Conservation (phyloP, 495 filamentous ascomycete genomes). For the Aspergillus ostianus region DNA sequence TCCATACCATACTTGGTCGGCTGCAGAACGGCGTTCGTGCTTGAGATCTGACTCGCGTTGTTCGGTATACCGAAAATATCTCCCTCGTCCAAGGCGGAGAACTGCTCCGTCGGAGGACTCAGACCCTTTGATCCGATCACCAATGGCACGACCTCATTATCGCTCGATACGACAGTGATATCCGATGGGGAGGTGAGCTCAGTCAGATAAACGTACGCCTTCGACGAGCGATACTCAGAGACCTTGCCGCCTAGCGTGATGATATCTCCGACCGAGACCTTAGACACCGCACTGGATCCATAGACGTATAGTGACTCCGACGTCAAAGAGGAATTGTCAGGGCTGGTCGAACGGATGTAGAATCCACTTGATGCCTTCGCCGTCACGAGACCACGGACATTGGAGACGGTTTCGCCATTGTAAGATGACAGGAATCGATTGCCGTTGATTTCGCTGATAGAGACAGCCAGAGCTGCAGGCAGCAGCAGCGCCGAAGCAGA, state of each 20-base stretch:
- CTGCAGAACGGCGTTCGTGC: constrained; percentile 50
- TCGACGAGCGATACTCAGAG: constrained; percentile 50
- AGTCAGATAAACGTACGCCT: constrained; percentile 54
- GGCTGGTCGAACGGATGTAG: constrained; percentile 53
- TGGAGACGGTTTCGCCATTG: constrained; percentile 46
- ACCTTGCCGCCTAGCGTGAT: constrained; percentile 55
- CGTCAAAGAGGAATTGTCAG: constrained; percentile 43
- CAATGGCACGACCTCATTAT: constrained; percentile 46
- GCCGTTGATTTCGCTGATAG: constrained; percentile 62
- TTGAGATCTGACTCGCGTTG: constrained; percentile 48
- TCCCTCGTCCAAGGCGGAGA: constrained; percentile 49
- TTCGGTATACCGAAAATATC: constrained; percentile 53
- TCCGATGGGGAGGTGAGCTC: constrained; percentile 52
- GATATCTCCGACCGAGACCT: constrained; percentile 53
- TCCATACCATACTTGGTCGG: constrained; percentile 57
- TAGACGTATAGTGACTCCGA: constrained; percentile 60
- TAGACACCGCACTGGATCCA: constrained; percentile 32
- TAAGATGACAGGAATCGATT: constrained; percentile 57
- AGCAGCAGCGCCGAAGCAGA: constrained; percentile 6
- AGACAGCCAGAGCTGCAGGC: constrained; percentile 37
- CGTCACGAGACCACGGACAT: constrained; percentile 57
- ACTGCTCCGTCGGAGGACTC: constrained; percentile 52
- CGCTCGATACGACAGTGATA: constrained; percentile 41
- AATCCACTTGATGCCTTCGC: constrained; percentile 57
- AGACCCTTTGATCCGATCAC: constrained; percentile 50